phyloP scores from a whole-genome alignment of 768 basidiomycete genomes.

The Phylloporus sp. region DNA sequence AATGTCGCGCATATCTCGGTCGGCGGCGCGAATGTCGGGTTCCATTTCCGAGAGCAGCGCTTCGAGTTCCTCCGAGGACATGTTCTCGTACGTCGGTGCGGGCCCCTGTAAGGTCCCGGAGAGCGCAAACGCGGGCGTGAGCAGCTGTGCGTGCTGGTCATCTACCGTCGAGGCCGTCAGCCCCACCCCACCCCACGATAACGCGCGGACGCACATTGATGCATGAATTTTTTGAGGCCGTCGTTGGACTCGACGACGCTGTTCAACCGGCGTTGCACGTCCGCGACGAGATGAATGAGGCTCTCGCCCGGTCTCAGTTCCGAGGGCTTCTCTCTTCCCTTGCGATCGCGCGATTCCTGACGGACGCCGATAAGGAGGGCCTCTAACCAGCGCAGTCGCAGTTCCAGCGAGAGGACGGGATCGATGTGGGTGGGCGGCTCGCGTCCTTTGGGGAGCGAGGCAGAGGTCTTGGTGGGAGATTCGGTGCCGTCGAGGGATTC shows the following conservation, averaged over 20 bases:
- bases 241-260: constrained; percentile 62
- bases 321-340: constrained; percentile 30
- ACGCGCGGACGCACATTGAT: constrained; percentile 51
- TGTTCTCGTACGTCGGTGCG: constrained; percentile 53
- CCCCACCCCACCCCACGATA: too few relatives aligned
- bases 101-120: constrained; percentile 51
- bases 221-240: constrained; percentile 68
- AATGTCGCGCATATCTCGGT: constrained; percentile 77
- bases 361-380: constrained; percentile 66
- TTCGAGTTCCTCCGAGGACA: constrained; percentile 65
- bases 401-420: constrained; percentile 63
- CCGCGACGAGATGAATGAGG: constrained; percentile 53
- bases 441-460: constrained; percentile 6
- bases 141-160: constrained; percentile 67
- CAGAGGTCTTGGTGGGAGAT: constrained; percentile 12
- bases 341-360: constrained; percentile 40
- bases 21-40: constrained; percentile 75
- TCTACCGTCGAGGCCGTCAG: constrained; percentile 37
- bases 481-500: constrained; percentile 20
- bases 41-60: constrained; percentile 76
- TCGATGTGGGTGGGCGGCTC: constrained; percentile 38
- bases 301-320: constrained; percentile 50
- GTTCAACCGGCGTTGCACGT: constrained; percentile 54
- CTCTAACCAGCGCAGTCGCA: constrained; percentile 77
- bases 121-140: constrained; percentile 72